These are phyloP conservation scores for Lodderomyces parapsilosis DNA, from an alignment of 1,139 yeast species.

Conservation along the genomic window DNA sequence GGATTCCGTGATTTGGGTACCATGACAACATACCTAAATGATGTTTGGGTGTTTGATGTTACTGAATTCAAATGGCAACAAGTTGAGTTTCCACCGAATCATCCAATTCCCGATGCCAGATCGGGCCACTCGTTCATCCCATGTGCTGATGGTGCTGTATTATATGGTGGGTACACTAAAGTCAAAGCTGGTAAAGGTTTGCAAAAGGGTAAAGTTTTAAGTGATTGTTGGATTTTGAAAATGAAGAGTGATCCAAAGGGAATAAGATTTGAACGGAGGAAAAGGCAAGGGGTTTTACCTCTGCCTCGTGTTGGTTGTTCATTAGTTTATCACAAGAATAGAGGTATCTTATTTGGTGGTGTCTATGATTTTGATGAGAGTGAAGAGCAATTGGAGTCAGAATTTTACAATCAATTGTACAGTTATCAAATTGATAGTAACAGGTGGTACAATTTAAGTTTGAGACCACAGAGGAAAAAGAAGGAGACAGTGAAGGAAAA, in stretches of 20 bases:
- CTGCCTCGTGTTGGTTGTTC: constrained; percentile 95
- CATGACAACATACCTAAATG: constrained; percentile 78
- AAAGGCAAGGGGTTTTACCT: constrained; percentile 86
- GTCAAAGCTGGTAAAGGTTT: constrained; percentile 87
- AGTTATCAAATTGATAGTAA: constrained; percentile 84
- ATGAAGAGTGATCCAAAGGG: constrained; percentile 85
- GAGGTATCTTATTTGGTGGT: constrained; percentile 95
- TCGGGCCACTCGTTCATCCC: constrained; percentile 92
- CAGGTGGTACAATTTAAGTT: constrained; percentile 78
- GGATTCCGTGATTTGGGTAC: constrained; percentile 91
- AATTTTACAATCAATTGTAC: constrained; percentile 76
- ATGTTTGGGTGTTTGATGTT: constrained; percentile 90
- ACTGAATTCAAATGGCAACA: constrained; percentile 89
- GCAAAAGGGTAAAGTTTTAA: constrained; percentile 89
- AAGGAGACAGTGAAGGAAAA: constrained; percentile 44
- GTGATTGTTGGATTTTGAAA: constrained; percentile 83
- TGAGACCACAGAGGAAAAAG: constrained; percentile 63
- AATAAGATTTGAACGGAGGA: constrained; percentile 83
- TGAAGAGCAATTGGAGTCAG: constrained; percentile 85
- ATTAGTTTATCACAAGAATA: constrained; percentile 82
- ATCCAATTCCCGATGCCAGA: constrained; percentile 82
- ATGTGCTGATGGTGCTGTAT: constrained; percentile 75
- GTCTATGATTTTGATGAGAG: constrained; percentile 94
- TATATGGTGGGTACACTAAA: constrained; percentile 94
- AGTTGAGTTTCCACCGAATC: constrained; percentile 81